Percentiles rank a stretch among this genome's conserved stretches.
These are phyloP conservation scores for Viridothelium virens DNA, from an alignment of 495 filamentous ascomycete species.

Conservation along the genomic window DNA sequence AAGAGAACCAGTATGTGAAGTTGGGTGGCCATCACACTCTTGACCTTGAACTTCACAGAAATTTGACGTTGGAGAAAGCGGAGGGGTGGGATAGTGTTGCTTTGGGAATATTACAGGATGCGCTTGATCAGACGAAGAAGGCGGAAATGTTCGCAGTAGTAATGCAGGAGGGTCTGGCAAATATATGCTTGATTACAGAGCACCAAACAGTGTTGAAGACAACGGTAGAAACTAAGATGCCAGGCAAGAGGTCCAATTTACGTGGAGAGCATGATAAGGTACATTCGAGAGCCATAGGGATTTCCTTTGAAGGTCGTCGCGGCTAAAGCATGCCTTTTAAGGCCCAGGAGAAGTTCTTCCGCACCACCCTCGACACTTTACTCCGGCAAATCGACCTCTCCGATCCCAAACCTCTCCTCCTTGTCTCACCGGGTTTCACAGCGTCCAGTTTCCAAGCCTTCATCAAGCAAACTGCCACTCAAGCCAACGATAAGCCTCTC, in stretches of 20 bases:
- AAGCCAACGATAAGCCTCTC: constrained; percentile 49
- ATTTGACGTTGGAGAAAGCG: constrained; percentile 75
- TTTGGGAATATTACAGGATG: constrained; percentile 66
- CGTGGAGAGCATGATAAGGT: constrained; percentile 42
- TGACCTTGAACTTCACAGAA: constrained; percentile 76
- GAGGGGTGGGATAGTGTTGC: constrained; percentile 90
- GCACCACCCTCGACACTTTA: constrained; percentile 66
- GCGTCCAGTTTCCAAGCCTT: constrained; percentile 72
- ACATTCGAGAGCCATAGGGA: constrained; percentile 17
- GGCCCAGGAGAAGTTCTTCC: constrained; percentile 73
- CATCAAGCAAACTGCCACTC: constrained; percentile 63
- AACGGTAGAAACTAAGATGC: constrained; percentile 73
- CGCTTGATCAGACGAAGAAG: constrained; percentile 58
- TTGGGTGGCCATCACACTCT: constrained; percentile 85
- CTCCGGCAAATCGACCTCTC: constrained; percentile 70
- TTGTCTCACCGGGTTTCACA: constrained; percentile 84
- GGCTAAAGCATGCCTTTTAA: constrained; percentile 59
- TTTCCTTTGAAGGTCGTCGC: constrained; percentile 23
- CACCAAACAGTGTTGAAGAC: constrained; percentile 83
- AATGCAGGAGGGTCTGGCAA: constrained; percentile 89
- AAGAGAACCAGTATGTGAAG: constrained; percentile 76
- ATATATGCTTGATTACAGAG: constrained; percentile 89
- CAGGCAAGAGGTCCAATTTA: constrained; percentile 52
- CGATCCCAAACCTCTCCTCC: constrained; percentile 59
- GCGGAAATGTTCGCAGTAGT: constrained; percentile 81